Evolutionary conservation across 192 early-diverging fungal genomes (phyloP), one percentile per base, ranked within the genome.

Genomic region (Chytriomyces confervae): DNA sequence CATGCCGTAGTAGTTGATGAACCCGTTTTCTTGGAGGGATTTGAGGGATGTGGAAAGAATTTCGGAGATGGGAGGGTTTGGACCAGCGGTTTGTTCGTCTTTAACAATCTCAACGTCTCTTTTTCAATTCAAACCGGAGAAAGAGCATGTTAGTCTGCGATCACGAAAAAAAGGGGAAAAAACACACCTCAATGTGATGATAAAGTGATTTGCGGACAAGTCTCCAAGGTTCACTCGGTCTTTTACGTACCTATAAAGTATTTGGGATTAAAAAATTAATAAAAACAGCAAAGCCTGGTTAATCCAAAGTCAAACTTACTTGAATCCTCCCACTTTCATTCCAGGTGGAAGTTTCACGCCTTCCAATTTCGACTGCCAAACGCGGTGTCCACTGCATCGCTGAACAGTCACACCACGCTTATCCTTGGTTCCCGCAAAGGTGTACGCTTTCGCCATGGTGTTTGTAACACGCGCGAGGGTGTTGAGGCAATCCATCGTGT

Each of bases 1-100:
- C 95, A 98, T 94, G 11, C 96, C 98, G 84, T 88, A 99, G 86
- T 98, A 99, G 86, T 99, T 99, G 78, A 98, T 88, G 75, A 98
- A 99, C 2, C 98, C 98, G 51, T 86, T 81, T 23, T 88, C 75
- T 29, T 86, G 80, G 20, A 98, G 82, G 16, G 92, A 91, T 5
- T 79, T 77, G 68, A 98, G 82, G 8, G 93, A 87, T 6, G 78
- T 79, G 5, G 84, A 75, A 62, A 95, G 51, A 27, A 75, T 70
- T 11, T 73, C 20, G 13, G 62, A 50, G 10, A 76, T 76, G 18
- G 64, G 53, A 1, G 20, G 13, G 11, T 0, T 11, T 11, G 11
- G 1, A 18, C 0, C 1, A 2, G 53, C 1, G 53, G 53, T 57
- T 11, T 11, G 20, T 0, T 57, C 53, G 53, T 57, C 53, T 57